A percentile compares a stretch with the other conserved stretches of the same genome.
These are phyloP conservation scores for Aspergillus sp. DNA, from an alignment of 2,329 filamentous ascomycete genomes.

Conservation along the genomic window DNA sequence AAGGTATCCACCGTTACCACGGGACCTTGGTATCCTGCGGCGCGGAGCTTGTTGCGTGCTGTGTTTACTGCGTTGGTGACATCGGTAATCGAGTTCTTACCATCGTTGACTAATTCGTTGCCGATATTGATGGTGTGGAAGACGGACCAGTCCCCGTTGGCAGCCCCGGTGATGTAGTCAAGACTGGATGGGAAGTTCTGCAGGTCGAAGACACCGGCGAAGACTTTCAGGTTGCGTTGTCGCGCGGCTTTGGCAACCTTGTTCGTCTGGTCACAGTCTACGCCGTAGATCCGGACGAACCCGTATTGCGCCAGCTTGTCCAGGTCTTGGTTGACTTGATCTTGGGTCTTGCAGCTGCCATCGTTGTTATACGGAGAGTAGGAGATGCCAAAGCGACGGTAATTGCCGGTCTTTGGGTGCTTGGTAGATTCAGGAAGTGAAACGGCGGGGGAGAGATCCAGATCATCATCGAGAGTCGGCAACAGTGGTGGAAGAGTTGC, in stretches of 20 bases:
- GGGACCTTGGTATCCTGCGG: constrained; percentile 67
- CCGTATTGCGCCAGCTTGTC: constrained; percentile 58
- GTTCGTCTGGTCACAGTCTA: constrained; percentile 72
- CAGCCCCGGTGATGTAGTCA: constrained; percentile 60
- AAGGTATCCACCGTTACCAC: constrained; percentile 83
- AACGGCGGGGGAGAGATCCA: constrained; percentile 8
- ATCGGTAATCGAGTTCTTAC: constrained; percentile 51
- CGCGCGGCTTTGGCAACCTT: constrained; percentile 65
- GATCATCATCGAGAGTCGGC: neutral
- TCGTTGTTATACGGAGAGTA: constrained; percentile 61
- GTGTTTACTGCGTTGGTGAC: constrained; percentile 61
- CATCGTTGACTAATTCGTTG: constrained; percentile 76
- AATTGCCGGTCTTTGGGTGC: constrained; percentile 6
- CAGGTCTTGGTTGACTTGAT: constrained; percentile 67
- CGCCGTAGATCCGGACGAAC: constrained; percentile 74
- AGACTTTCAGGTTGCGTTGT: constrained; percentile 66
- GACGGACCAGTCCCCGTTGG: constrained; percentile 61
- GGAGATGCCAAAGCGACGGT: constrained; percentile 50
- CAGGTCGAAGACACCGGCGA: constrained; percentile 73
- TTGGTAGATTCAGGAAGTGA: constrained; percentile 2
- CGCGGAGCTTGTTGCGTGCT: constrained; percentile 60
- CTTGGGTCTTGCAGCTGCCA: constrained; percentile 65
- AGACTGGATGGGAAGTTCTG: constrained; percentile 58
- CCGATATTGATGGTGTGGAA: constrained; percentile 75
- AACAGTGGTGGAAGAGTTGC: neutral